These are phyloP conservation scores for Metschnikowia vanudenii DNA, from an alignment of 805 yeast species.

Conservation along the genomic window DNA sequence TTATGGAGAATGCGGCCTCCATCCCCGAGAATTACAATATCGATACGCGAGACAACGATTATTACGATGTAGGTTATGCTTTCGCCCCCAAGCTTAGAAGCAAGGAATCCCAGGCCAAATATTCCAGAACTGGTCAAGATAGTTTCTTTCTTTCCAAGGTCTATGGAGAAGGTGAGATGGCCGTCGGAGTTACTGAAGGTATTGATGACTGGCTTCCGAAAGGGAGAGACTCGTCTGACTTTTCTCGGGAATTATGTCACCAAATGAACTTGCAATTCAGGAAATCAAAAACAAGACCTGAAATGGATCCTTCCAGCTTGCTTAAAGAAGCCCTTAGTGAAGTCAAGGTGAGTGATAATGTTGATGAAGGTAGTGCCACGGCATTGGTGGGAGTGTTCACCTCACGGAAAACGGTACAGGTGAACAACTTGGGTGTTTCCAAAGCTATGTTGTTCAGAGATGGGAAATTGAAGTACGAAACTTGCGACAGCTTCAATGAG, in stretches of 20 bases:
- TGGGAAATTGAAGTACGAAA: background rate
- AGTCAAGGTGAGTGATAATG: background rate
- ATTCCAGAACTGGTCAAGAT: background rate
- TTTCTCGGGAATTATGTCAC: constrained; percentile 5
- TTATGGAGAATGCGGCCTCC: background rate
- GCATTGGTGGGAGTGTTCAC: constrained; percentile 4
- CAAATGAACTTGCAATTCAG: background rate
- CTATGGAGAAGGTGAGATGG: constrained; percentile 2
- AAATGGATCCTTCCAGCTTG: constrained; percentile 1
- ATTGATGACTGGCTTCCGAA: background rate
- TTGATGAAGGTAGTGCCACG: constrained; percentile 2
- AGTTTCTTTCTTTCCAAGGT: constrained; percentile 3
- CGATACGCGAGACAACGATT: background rate
- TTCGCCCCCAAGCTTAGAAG: background rate
- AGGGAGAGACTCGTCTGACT: background rate
- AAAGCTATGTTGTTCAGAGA: constrained; percentile 6
- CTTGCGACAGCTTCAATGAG: background rate
- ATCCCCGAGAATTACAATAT: background rate
- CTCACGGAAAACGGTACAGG: constrained; percentile 1
- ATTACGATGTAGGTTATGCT: constrained; percentile 4
- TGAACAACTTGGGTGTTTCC: constrained; percentile 4
- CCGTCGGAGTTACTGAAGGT: constrained; percentile 5
- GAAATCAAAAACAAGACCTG: background rate
- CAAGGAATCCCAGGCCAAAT: background rate
- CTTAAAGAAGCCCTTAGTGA: constrained; percentile 1